Percentiles rank a stretch among this genome's conserved stretches.
These are phyloP conservation scores for Mimosa bimucronata DNA, from an alignment of 306 rosid species.

Conservation along the genomic window DNA sequence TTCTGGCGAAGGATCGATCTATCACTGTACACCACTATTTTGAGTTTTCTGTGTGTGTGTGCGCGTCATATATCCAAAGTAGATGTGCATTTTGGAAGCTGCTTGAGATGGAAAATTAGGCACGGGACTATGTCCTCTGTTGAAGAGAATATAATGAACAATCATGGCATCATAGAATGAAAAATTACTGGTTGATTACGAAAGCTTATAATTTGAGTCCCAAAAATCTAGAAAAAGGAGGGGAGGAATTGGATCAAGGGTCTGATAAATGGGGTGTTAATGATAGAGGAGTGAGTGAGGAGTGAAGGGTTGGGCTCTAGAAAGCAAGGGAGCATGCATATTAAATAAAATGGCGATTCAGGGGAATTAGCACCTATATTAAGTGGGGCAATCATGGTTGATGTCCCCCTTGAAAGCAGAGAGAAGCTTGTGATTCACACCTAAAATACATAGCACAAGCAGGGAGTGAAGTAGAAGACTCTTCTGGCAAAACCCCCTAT, in stretches of 20 bases:
- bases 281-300: conserved; percentile 46
- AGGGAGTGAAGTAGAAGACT: conserved; percentile 50
- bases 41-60: conserved; percentile 3
- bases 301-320: conserved; percentile 48
- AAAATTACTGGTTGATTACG: conserved; percentile 41
- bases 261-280: conserved; percentile 31
- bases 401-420: conserved; percentile 39
- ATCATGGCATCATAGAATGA: conserved; percentile 52
- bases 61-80: conserved; percentile 9
- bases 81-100: conserved; percentile 20
- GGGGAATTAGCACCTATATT: conserved; percentile 36
- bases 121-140: conserved; percentile 53
- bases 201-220: conserved; percentile 31
- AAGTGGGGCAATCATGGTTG: conserved; percentile 53
- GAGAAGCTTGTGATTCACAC: conserved; percentile 68
- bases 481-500: conserved; percentile 6
- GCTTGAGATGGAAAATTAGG: conserved; percentile 46
- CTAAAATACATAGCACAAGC: conserved; percentile 20
- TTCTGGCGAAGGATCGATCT: background rate
- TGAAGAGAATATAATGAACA: conserved; percentile 54
- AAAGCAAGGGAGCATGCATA: conserved; percentile 43
- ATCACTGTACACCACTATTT: background rate
- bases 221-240: conserved; percentile 40
- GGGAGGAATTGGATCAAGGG: conserved; percentile 40
- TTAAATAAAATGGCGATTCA: conserved; percentile 36